Percentiles rank a stretch among this genome's conserved stretches.
Evolutionary conservation across 305 asterid genomes (phyloP).

Genomic region (Plantago lanceolata): DNA sequence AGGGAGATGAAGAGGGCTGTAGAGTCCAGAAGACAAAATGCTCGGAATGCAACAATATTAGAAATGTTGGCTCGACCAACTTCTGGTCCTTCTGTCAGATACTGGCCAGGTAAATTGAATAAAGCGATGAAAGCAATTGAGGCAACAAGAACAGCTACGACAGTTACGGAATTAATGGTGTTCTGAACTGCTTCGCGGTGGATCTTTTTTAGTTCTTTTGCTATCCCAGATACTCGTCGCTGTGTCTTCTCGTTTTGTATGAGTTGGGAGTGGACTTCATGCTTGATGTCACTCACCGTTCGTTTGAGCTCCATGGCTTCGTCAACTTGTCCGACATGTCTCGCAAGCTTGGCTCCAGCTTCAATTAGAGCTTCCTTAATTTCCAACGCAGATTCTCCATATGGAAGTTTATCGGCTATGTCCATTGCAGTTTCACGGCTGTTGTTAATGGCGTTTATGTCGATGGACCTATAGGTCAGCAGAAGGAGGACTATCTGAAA

Average conservation of each 20-base stretch:
- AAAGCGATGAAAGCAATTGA: constrained; percentile 92
- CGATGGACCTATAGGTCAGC: constrained; percentile 55
- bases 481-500: constrained; percentile 71
- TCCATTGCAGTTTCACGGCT: constrained; percentile 92
- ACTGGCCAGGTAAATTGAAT: constrained; percentile 88
- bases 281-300: constrained; percentile 92
- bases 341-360: constrained; percentile 85
- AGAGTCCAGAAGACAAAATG: constrained; percentile 76
- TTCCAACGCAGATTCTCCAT: constrained; percentile 58
- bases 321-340: constrained; percentile 58
- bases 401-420: constrained; percentile 87
- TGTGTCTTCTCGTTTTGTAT: constrained; percentile 87
- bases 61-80: constrained; percentile 57
- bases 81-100: constrained; percentile 42
- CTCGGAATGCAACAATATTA: constrained; percentile 53
- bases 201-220: constrained; percentile 87
- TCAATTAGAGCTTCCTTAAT: constrained; percentile 67
- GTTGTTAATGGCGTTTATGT: constrained; percentile 68
- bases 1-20: constrained; percentile 88
- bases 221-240: constrained; percentile 86
- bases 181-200: constrained; percentile 94
- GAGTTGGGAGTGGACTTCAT: constrained; percentile 92
- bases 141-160: constrained; percentile 89
- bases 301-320: constrained; percentile 81
- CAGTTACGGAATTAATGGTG: constrained; percentile 84